A percentile compares a stretch with the other conserved stretches of the same genome.
phyloP scores from a whole-genome alignment of 495 filamentous ascomycete species.

The Talaromyces trachyspermus region DNA sequence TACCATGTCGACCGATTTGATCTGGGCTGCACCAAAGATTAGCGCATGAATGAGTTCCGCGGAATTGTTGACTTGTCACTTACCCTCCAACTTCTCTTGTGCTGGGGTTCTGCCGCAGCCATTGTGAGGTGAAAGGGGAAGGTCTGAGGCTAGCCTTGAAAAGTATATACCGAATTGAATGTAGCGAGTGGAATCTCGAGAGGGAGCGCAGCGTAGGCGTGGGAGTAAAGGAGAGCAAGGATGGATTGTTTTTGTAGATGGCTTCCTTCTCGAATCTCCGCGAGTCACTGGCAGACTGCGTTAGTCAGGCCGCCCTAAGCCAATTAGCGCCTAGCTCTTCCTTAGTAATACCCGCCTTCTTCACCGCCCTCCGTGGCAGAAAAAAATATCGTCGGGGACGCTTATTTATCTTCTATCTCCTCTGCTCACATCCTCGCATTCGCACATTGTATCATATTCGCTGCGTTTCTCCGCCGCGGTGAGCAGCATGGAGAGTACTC shows the following conservation, averaged over 20 bases:
- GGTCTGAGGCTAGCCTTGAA: background rate
- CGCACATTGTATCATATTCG: too few species aligned
- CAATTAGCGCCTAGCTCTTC: too few species aligned
- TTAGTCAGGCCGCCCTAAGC: too few species aligned
- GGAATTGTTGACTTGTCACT: conserved; percentile 15
- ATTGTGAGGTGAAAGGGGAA: conserved; percentile 1
- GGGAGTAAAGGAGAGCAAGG: too few species aligned
- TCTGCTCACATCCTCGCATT: conserved; percentile 10
- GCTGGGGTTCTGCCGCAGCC: conserved; percentile 48
- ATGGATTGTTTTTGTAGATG: too few species aligned
- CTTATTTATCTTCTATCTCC: conserved; percentile 15
- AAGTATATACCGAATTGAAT: background rate
- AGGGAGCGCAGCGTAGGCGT: too few species aligned
- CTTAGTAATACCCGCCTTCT: too few species aligned
- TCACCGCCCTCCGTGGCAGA: conserved; percentile 33
- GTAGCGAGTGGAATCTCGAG: too few species aligned
- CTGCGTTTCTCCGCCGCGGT: conserved; percentile 8
- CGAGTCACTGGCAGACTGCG: too few species aligned
- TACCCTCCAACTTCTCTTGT: conserved; percentile 67
- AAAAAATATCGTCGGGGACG: too few species aligned
- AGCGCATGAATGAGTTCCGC: background rate
- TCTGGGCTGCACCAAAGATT: conserved; percentile 55
- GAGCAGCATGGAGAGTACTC: conserved; percentile 45
- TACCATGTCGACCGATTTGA: conserved; percentile 99
- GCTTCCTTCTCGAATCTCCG: too few species aligned